phyloP scores from a whole-genome alignment of 2,329 filamentous ascomycete species.

The Curvularia eragrostidis region DNA sequence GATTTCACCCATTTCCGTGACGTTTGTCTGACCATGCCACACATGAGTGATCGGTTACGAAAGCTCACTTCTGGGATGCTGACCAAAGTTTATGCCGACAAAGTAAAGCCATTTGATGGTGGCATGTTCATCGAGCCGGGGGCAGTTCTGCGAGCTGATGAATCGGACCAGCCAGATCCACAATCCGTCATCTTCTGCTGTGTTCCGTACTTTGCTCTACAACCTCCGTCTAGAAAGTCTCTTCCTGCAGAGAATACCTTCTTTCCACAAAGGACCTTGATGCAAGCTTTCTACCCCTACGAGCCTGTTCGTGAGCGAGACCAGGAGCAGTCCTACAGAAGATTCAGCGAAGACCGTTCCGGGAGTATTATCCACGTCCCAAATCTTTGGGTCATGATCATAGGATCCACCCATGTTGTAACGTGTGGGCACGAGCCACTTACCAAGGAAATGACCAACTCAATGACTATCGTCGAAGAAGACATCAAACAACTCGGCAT shows the following conservation, averaged over 20 bases:
- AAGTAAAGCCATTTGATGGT: slow-evolving; percentile 30
- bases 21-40: slow-evolving; percentile 31
- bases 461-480: slow-evolving; percentile 34
- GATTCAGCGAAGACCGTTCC: slow-evolving; percentile 26
- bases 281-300: slow-evolving; percentile 44
- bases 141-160: slow-evolving; percentile 41
- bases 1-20: slow-evolving; percentile 37
- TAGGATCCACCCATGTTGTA: slow-evolving; percentile 33
- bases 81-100: slow-evolving; percentile 35
- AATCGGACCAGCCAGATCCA: slow-evolving; percentile 24
- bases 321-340: slow-evolving; percentile 38
- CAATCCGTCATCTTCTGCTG: slow-evolving; percentile 41
- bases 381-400: slow-evolving; percentile 42
- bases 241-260: slow-evolving; percentile 13
- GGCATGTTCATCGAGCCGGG: slow-evolving; percentile 47
- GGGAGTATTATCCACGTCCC: slow-evolving; percentile 38
- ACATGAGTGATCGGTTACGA: slow-evolving; percentile 24
- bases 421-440: slow-evolving; percentile 37
- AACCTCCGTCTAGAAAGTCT: slow-evolving; percentile 9
- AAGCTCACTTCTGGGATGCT: slow-evolving; percentile 27
- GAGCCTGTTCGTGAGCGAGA: slow-evolving; percentile 42
- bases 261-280: slow-evolving; percentile 35
- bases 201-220: slow-evolving; percentile 37
- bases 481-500: slow-evolving; percentile 21
- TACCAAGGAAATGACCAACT: slow-evolving; percentile 33